phyloP scores from a whole-genome alignment of 805 yeast species.

The Wickerhamiella alocasiicola region DNA sequence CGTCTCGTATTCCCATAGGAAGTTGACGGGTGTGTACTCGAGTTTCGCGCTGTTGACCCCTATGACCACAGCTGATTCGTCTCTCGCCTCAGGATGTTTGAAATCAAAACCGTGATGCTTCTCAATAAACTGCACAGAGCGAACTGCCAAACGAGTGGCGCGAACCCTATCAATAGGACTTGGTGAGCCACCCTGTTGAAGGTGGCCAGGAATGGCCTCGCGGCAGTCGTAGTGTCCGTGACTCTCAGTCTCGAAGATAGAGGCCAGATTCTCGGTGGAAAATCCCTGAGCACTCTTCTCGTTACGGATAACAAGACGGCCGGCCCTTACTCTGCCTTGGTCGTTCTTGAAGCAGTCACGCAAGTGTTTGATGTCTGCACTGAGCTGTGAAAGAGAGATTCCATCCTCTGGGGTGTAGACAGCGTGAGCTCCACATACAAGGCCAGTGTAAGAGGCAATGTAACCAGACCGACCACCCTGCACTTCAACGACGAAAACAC shows the following conservation, averaged over 20 bases:
- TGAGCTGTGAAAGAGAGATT: constrained; percentile 51
- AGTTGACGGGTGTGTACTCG: constrained; percentile 58
- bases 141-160: constrained; percentile 81
- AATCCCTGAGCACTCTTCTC: constrained; percentile 74
- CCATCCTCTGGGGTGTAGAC: constrained; percentile 85
- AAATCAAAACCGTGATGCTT: constrained; percentile 26
- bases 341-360: constrained; percentile 59
- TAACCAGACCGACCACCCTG: constrained; percentile 97
- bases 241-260: constrained; percentile 70
- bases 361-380: constrained; percentile 62
- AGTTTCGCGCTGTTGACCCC: constrained; percentile 74
- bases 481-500: constrained; percentile 93
- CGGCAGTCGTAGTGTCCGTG: constrained; percentile 72
- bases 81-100: constrained; percentile 11
- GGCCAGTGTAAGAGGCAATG: constrained; percentile 73
- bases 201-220: constrained; percentile 95
- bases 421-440: constrained; percentile 84
- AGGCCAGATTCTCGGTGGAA: constrained; percentile 70
- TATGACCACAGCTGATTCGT: constrained; percentile 45
- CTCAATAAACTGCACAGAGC: constrained; percentile 81
- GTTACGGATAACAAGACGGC: constrained; percentile 73
- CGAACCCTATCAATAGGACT: constrained; percentile 86
- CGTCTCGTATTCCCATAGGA: constrained; percentile 78
- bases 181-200: constrained; percentile 95
- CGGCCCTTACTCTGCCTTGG: constrained; percentile 68